phyloP scores from a whole-genome alignment of 352 stramenopile species.

The Globisporangium abappressorium region DNA sequence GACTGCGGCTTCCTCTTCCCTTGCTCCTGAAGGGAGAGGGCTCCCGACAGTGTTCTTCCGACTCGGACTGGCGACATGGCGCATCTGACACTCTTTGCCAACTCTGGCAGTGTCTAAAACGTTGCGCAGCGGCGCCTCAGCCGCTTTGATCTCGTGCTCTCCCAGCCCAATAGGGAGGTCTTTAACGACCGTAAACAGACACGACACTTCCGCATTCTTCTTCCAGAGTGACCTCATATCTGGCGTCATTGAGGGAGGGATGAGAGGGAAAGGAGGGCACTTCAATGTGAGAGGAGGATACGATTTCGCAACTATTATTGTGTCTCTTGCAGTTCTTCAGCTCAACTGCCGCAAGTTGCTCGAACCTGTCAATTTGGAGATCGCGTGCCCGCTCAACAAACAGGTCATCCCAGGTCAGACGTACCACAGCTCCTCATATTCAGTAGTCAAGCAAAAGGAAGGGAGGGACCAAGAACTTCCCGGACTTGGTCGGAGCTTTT shows the following conservation, averaged over 20 bases:
- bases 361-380: no score
- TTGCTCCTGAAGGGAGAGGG: neutral
- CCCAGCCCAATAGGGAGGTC: neutral
- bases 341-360: no score
- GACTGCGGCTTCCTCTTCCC: neutral
- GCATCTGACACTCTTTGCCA: neutral
- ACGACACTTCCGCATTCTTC: neutral
- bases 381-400: no score
- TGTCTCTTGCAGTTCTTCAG: neutral
- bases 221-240: neutral
- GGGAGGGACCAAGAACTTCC: no score
- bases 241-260: neutral
- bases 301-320: neutral
- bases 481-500: no score
- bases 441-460: no score
- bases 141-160: slow-evolving; percentile 1
- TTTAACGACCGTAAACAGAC: neutral
- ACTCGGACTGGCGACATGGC: neutral
- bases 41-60: neutral
- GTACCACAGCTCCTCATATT: no score
- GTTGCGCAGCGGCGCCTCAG: neutral
- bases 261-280: neutral
- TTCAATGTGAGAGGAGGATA: neutral
- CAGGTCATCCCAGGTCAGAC: no score
- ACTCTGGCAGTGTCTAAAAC: neutral